These are phyloP conservation scores for Entoloma clypeatum DNA, from an alignment of 1,284 basidiomycete genomes.

Conservation along the genomic window DNA sequence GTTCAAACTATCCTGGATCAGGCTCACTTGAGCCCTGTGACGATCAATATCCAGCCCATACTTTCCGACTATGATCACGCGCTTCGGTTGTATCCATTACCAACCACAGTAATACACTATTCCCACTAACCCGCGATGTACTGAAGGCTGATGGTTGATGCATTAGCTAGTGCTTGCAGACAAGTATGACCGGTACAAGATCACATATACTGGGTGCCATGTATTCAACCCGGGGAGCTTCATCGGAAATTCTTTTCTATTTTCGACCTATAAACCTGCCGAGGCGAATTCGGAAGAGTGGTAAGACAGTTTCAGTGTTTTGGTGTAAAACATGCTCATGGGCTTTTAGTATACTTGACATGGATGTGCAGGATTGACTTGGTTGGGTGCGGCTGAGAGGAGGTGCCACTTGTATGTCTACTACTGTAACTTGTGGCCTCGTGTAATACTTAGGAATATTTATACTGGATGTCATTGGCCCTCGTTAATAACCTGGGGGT, in stretches of 20 bases:
- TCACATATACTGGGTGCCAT: conserved; percentile 98
- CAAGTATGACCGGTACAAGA: conserved; percentile 92
- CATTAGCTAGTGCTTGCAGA: conserved; percentile 90
- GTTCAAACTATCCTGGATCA: conserved; percentile 94
- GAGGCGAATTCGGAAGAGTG: conserved; percentile 75
- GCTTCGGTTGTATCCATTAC: conserved; percentile 91
- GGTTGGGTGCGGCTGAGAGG: too few relatives aligned
- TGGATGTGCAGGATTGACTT: conserved; percentile 27
- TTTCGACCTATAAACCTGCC: conserved; percentile 86
- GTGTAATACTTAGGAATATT: too few relatives aligned
- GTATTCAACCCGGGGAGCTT: conserved; percentile 98
- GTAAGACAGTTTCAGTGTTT: conserved; percentile 31
- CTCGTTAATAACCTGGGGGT: too few relatives aligned
- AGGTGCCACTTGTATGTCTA: too few relatives aligned
- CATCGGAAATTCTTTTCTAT: conserved; percentile 72
- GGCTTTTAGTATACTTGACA: conserved; percentile 32
- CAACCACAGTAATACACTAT: conserved; percentile 68
- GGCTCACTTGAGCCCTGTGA: conserved; percentile 85
- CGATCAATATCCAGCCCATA: conserved; percentile 81
- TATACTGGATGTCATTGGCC: too few relatives aligned
- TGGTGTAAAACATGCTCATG: neutral
- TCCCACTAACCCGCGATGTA: neutral
- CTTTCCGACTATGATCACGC: conserved; percentile 92
- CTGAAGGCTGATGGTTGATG: conserved; percentile 14
- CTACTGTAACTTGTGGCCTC: too few relatives aligned